Base-by-base conservation (phyloP, 169 alveolate species). In the Amoebophrya sp. region DNA sequence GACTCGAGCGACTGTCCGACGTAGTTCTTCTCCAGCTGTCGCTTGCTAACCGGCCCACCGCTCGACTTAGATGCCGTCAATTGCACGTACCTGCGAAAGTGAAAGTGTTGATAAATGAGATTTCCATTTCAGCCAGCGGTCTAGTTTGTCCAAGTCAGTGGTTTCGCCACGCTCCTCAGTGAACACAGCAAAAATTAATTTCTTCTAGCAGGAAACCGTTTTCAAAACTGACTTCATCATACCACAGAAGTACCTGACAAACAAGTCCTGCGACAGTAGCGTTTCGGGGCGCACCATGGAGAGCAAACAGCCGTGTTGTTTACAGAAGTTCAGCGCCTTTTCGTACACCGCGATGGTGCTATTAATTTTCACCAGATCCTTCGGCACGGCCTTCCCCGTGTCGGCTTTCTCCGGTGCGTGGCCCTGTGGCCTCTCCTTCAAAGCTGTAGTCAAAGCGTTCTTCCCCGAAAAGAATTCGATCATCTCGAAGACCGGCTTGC, bases 221-320 rank as follows among this genome's bases (percentile, higher is more conserved):
- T n/a, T n/a, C n/a, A n/a, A n/a, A n/a, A n/a, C n/a, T n/a, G n/a
- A n/a, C 39, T 25, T 77, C 39, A 77, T 32, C 38, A 10, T 0
- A 0, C 92, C 90, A 41, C 93, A 93, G 40, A 95, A 29, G 91
- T 93, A 94, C 53, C 88, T 89, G 18, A 90, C 89, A 83, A 95
- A 96, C 93, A 95, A 96, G 92, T 92, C 92, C 39, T 94, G 93
- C 40, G 94, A 90, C 29, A 96, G 94, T 77, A 96, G 94, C 89
- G 94, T 95, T 92, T 95, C 98, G 0, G 98, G 97, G 77, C 98
- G 95, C 2, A 97, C 97, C 14, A 97, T 96, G 41, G 96, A 96
- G 39, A 97, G 94, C 89, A 96, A 93, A 25, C 98, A 98, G 18
- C 98, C 99, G 35, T 91, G 92, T 89, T 91, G 94, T 77, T 91